Percentiles rank a stretch among this genome's conserved stretches.
Evolutionary conservation across 495 filamentous ascomycete species (phyloP).

Genomic region (Darksidea phi): DNA sequence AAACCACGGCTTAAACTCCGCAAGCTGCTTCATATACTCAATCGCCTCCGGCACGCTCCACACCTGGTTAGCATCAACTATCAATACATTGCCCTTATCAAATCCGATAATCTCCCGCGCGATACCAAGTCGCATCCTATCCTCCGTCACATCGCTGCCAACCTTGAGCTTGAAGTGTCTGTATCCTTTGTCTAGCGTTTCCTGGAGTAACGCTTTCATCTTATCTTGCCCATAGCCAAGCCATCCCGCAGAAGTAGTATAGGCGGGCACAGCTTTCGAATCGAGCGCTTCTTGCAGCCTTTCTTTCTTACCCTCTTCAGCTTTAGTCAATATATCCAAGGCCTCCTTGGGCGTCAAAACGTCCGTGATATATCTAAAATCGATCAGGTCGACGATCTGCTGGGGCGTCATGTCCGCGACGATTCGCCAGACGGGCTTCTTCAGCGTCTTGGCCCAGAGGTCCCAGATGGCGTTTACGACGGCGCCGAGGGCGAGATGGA

Average conservation of each 20-base stretch:
- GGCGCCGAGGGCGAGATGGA: slow-evolving; percentile 85
- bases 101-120: slow-evolving; percentile 82
- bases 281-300: slow-evolving; percentile 68
- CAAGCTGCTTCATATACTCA: slow-evolving; percentile 77
- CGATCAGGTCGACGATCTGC: slow-evolving; percentile 81
- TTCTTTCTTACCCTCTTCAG: slow-evolving; percentile 61
- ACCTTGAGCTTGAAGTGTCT: slow-evolving; percentile 93
- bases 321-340: slow-evolving; percentile 61
- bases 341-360: slow-evolving; percentile 88
- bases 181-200: slow-evolving; percentile 75
- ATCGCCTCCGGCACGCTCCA: slow-evolving; percentile 93
- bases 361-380: slow-evolving; percentile 92
- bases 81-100: slow-evolving; percentile 80
- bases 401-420: slow-evolving; percentile 86
- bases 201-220: slow-evolving; percentile 67
- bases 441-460: slow-evolving; percentile 82
- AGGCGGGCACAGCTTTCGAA: slow-evolving; percentile 76
- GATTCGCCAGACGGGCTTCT: slow-evolving; percentile 87
- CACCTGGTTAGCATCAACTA: slow-evolving; percentile 95
- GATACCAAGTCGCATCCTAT: slow-evolving; percentile 66
- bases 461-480: slow-evolving; percentile 95
- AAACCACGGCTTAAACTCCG: slow-evolving; percentile 90
- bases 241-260: slow-evolving; percentile 91
- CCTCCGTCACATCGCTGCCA: slow-evolving; percentile 67
- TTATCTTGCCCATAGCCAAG: slow-evolving; percentile 89